Conservation (phyloP, 768 basidiomycete species). For the Phylloporus arenicola region DNA sequence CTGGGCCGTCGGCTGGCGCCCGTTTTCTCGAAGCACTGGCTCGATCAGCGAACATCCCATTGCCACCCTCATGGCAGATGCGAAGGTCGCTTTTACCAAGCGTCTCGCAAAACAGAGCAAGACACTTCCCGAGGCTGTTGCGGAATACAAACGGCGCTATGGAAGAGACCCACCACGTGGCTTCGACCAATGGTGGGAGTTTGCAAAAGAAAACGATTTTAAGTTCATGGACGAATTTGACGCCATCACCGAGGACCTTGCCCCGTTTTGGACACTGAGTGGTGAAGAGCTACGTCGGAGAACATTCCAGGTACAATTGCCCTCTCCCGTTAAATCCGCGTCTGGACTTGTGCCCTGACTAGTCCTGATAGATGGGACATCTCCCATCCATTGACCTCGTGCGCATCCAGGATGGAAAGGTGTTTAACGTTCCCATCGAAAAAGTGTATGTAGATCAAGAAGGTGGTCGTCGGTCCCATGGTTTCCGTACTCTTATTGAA, state of each 20-base stretch:
- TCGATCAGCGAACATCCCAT: conserved; percentile 63
- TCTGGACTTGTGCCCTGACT: not conserved
- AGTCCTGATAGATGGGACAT: conserved; percentile 52
- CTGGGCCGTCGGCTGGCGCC: conserved; percentile 22
- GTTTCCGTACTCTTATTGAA: conserved; percentile 70
- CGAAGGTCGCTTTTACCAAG: conserved; percentile 63
- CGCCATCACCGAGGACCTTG: conserved; percentile 68
- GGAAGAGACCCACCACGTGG: conserved; percentile 77
- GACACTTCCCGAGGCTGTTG: conserved; percentile 71
- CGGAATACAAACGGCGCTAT: conserved; percentile 78
- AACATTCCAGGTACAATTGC: conserved; percentile 43
- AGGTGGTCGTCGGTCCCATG: conserved; percentile 70
- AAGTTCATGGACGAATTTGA: conserved; percentile 91
- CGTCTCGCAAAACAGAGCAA: conserved; percentile 73
- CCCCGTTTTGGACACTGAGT: conserved; percentile 75
- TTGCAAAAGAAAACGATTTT: conserved; percentile 65
- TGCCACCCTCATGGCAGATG: conserved; percentile 74
- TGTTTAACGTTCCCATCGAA: conserved; percentile 52
- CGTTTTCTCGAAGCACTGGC: conserved; percentile 9
- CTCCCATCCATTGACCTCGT: conserved; percentile 85
- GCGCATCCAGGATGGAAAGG: conserved; percentile 62
- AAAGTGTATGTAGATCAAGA: conserved; percentile 56
- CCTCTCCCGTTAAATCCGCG: not conserved
- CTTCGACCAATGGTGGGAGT: conserved; percentile 88
- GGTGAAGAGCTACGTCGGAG: conserved; percentile 69